A percentile compares a stretch with the other conserved stretches of the same genome.
Evolutionary conservation across 257 asterid genomes (phyloP).

Genomic region (Leonotis leonurus): DNA sequence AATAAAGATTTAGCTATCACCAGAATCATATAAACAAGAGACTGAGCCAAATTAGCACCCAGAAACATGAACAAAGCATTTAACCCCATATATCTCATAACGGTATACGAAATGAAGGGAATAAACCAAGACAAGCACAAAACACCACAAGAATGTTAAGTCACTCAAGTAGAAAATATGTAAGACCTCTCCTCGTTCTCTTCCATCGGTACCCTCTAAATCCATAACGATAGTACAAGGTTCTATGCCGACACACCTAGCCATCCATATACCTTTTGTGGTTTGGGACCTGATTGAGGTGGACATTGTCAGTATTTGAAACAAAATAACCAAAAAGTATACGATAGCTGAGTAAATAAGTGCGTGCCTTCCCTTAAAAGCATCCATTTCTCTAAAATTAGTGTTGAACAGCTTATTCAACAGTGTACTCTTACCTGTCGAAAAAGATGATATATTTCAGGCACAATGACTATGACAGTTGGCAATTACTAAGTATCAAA

Average conservation of each 20-base stretch:
- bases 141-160: not conserved
- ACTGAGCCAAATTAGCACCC: too few species aligned
- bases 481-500: conserved; percentile 2
- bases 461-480: not conserved
- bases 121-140: not conserved
- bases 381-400: conserved; percentile 91
- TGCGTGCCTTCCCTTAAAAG: conserved; percentile 77
- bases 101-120: not conserved
- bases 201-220: conserved; percentile 98
- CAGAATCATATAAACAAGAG: not conserved
- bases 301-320: conserved; percentile 16
- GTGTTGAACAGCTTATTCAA: conserved; percentile 75
- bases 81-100: not conserved
- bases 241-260: conserved; percentile 69
- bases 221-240: conserved; percentile 92
- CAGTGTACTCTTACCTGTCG: conserved; percentile 92
- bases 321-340: not conserved
- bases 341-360: conserved; percentile 11
- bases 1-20: not conserved
- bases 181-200: conserved; percentile 97
- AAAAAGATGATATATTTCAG: conserved; percentile 7
- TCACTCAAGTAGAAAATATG: conserved; percentile 8
- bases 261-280: conserved; percentile 64
- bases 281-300: conserved; percentile 71
- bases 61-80: conserved; percentile 10